phyloP scores from a whole-genome alignment of 2,329 filamentous ascomycete species.

The Cucurbitaria berberidis region DNA sequence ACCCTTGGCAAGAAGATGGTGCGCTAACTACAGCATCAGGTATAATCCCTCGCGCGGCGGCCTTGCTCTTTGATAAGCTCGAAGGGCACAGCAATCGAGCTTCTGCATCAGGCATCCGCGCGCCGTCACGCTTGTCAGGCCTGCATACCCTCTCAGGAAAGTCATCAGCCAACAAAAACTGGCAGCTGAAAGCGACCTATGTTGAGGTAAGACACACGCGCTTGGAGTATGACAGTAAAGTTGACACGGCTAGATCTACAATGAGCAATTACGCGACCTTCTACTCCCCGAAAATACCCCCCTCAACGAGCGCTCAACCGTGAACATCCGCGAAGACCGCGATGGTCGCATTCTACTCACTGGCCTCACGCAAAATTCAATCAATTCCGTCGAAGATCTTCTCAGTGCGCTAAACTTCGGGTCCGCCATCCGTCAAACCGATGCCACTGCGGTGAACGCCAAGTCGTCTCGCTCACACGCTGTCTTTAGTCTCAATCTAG shows the following conservation, averaged over 20 bases:
- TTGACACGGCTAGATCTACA: conserved; percentile 76
- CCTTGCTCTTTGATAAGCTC: conserved; percentile 85
- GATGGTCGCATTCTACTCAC: conserved; percentile 95
- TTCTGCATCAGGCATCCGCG: conserved; percentile 77
- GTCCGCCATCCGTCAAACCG: conserved; percentile 92
- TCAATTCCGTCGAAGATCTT: conserved; percentile 91
- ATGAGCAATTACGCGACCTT: conserved; percentile 91
- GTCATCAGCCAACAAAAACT: conserved; percentile 70
- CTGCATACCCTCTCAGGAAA: conserved; percentile 52
- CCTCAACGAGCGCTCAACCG: conserved; percentile 71
- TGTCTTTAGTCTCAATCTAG: conserved; percentile 92
- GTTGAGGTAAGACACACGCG: conserved; percentile 62
- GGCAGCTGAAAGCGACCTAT: conserved; percentile 93
- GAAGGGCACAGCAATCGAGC: conserved; percentile 66
- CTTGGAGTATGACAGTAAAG: not conserved
- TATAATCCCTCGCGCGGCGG: conserved; percentile 92
- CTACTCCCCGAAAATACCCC: conserved; percentile 78
- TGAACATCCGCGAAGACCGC: conserved; percentile 92
- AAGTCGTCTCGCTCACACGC: conserved; percentile 97
- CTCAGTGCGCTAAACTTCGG: conserved; percentile 89
- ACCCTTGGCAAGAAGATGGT: not conserved
- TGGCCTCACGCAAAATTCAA: conserved; percentile 83
- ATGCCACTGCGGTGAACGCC: conserved; percentile 95
- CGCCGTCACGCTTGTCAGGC: conserved; percentile 70
- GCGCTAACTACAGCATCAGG: conserved; percentile 61